A percentile compares a stretch with the other conserved stretches of the same genome.
Evolutionary conservation across 306 rosid genomes (phyloP).

Genomic region (Medicago arabica): DNA sequence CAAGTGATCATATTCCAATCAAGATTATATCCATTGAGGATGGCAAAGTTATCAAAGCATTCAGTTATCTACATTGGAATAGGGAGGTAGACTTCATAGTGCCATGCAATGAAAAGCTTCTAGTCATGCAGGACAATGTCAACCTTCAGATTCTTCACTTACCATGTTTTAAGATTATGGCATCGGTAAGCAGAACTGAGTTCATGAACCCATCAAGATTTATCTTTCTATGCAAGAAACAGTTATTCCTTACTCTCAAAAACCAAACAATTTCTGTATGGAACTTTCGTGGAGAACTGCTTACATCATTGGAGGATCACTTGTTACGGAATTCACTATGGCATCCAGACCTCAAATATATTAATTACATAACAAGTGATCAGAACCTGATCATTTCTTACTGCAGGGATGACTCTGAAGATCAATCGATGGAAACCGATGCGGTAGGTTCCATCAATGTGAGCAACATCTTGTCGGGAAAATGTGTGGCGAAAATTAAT

Average conservation of each 20-base stretch:
- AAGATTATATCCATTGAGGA: constrained; percentile 92
- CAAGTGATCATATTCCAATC: constrained; percentile 81
- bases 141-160: constrained; percentile 95
- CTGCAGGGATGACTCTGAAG: constrained; percentile 93
- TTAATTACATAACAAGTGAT: constrained; percentile 89
- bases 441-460: constrained; percentile 92
- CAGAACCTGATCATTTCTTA: constrained; percentile 93
- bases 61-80: constrained; percentile 83
- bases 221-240: no score
- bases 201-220: constrained; percentile 78
- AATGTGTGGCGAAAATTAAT: constrained; percentile 81
- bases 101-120: constrained; percentile 96
- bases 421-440: constrained; percentile 77
- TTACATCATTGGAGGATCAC: constrained; percentile 93
- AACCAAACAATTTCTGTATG: constrained; percentile 88
- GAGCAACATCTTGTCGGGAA: constrained; percentile 91
- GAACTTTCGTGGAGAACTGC: constrained; percentile 96
- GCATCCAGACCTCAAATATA: constrained; percentile 86
- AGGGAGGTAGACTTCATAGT: constrained; percentile 95
- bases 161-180: constrained; percentile 63
- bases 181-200: constrained; percentile 75
- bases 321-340: constrained; percentile 61
- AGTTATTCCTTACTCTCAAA: constrained; percentile 70
- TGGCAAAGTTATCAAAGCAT: constrained; percentile 87
- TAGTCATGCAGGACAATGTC: constrained; percentile 94